Evolutionary conservation across 164 flowering plant genomes (phyloP).

Genomic region (Umbilicus rupestris): DNA sequence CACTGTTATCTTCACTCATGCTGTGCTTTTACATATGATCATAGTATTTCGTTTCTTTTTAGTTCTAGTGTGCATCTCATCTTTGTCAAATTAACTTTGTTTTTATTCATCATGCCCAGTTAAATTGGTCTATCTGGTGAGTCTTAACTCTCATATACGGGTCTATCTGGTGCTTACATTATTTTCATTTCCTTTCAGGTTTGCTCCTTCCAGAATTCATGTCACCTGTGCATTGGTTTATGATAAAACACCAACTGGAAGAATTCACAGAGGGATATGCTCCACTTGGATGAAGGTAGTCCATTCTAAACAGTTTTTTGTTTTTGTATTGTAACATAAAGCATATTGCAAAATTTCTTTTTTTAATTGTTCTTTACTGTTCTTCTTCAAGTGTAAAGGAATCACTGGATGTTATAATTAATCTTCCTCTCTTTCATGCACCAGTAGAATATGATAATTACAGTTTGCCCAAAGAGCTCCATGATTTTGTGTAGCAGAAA

Average conservation of each 20-base stretch:
- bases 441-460: background rate
- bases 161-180: too few species aligned
- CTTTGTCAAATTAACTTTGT: too few species aligned
- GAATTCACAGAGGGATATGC: constrained; percentile 83
- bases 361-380: background rate
- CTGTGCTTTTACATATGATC: too few species aligned
- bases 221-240: constrained; percentile 84
- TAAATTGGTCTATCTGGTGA: background rate
- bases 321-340: background rate
- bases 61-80: too few species aligned
- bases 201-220: constrained; percentile 55
- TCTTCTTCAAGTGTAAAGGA: background rate
- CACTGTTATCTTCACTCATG: too few species aligned
- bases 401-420: background rate
- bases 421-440: background rate
- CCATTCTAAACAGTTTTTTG: too few species aligned
- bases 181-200: constrained; percentile 23
- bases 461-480: background rate
- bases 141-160: background rate
- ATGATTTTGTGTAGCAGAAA: background rate
- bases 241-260: constrained; percentile 74
- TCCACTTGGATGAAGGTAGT: constrained; percentile 97
- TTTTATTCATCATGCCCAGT: too few species aligned
- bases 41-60: too few species aligned
- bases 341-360: background rate